Percentiles rank a stretch among this genome's conserved stretches.
These are phyloP conservation scores for Iris macrosiphon DNA, from an alignment of 106 monocot genomes.

Conservation along the genomic window DNA sequence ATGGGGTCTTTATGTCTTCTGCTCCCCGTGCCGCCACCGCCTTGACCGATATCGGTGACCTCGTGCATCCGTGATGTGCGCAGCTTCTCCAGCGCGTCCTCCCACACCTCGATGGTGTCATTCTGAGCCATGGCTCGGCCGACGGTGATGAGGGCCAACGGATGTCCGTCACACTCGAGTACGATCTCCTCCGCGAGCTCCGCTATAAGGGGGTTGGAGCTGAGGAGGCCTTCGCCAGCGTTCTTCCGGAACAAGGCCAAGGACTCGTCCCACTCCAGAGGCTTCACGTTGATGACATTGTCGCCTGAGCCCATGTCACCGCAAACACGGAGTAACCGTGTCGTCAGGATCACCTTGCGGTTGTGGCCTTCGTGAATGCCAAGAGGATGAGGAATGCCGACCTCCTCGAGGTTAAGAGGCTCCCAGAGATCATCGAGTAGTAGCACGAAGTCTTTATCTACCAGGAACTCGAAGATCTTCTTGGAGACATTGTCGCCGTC, in stretches of 20 bases:
- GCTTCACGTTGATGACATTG: conserved; percentile 18
- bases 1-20: not conserved
- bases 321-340: conserved; percentile 15
- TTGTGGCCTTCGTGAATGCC: not conserved
- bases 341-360: conserved; percentile 24
- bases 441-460: conserved; percentile 19
- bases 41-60: no score
- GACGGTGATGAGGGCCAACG: conserved; percentile 24
- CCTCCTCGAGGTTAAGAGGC: conserved; percentile 6
- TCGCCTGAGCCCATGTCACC: conserved; percentile 14
- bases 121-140: conserved; percentile 26
- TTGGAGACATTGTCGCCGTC: not conserved
- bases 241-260: conserved; percentile 23
- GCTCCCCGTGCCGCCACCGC: not conserved
- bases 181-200: conserved; percentile 7
- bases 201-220: not conserved
- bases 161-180: conserved; percentile 24
- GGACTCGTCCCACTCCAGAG: conserved; percentile 6
- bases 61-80: no score
- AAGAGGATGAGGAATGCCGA: conserved; percentile 16
- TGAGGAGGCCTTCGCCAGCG: conserved; percentile 4
- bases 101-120: no score
- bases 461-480: conserved; percentile 14
- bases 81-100: no score
- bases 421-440: conserved; percentile 32